A percentile compares a stretch with the other conserved stretches of the same genome.
These are phyloP conservation scores for Sextonia rubra DNA, from an alignment of 164 flowering plant genomes.

Conservation along the genomic window DNA sequence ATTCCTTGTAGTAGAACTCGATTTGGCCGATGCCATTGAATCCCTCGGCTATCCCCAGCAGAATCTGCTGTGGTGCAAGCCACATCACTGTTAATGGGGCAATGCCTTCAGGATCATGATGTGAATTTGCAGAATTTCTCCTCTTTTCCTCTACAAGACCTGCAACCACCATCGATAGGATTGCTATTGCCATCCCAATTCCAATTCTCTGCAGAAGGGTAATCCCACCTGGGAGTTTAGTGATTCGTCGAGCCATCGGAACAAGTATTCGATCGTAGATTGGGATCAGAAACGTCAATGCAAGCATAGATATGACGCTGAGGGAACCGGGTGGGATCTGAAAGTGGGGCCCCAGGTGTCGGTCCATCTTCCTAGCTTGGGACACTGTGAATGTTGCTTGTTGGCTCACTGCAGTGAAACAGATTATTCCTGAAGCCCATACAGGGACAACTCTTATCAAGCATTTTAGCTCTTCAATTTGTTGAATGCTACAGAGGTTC, in stretches of 20 bases:
- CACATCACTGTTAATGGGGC: constrained; percentile 29
- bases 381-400: constrained; percentile 50
- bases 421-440: constrained; percentile 49
- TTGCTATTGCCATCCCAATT: constrained; percentile 39
- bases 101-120: background rate
- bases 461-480: constrained; percentile 54
- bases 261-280: constrained; percentile 52
- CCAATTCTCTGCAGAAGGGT: constrained; percentile 71
- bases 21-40: constrained; percentile 66
- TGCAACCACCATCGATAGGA: constrained; percentile 28
- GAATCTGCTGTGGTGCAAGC: constrained; percentile 69
- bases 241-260: constrained; percentile 37
- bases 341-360: constrained; percentile 49
- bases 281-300: constrained; percentile 52
- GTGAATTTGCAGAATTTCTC: constrained; percentile 14
- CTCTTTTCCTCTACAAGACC: constrained; percentile 31
- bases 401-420: constrained; percentile 41
- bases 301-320: constrained; percentile 39
- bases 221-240: constrained; percentile 46
- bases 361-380: constrained; percentile 58
- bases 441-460: constrained; percentile 40
- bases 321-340: constrained; percentile 56
- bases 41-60: constrained; percentile 70
- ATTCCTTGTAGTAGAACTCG: constrained; percentile 69
- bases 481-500: constrained; percentile 51